These are phyloP conservation scores for Physcomitrellopsis africana DNA, from an alignment of 225 moss, liverwort and hornwort genomes.

Conservation along the genomic window DNA sequence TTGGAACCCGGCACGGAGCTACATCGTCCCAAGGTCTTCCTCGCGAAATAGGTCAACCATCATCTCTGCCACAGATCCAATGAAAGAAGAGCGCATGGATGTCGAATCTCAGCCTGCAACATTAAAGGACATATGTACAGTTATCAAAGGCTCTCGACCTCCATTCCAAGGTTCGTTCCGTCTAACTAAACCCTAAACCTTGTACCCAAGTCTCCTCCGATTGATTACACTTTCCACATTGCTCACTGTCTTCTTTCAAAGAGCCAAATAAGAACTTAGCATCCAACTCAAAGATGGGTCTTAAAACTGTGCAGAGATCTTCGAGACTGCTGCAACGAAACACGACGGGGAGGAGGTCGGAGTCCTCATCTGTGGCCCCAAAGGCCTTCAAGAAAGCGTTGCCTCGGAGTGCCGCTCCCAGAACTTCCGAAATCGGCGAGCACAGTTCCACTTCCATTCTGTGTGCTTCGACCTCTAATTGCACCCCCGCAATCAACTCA, in stretches of 20 bases:
- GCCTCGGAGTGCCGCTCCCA: conserved; percentile 57
- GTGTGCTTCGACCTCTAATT: conserved; percentile 58
- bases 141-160: conserved; percentile 55
- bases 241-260: not conserved
- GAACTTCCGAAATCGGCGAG: conserved; percentile 51
- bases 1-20: conserved; percentile 43
- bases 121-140: conserved; percentile 48
- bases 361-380: conserved; percentile 58
- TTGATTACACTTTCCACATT: not conserved
- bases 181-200: not conserved
- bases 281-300: not conserved
- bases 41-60: conserved; percentile 17
- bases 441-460: conserved; percentile 62
- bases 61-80: conserved; percentile 11
- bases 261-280: not conserved
- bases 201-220: not conserved
- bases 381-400: conserved; percentile 55
- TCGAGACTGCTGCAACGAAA: conserved; percentile 33
- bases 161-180: conserved; percentile 49
- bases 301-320: conserved; percentile 37
- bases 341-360: conserved; percentile 45
- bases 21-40: conserved; percentile 22
- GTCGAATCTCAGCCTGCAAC: conserved; percentile 51
- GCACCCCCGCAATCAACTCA: not conserved
- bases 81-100: conserved; percentile 23